These are phyloP conservation scores for Desmodesmus armatus DNA, from an alignment of 139 green algal genomes.

Conservation along the genomic window DNA sequence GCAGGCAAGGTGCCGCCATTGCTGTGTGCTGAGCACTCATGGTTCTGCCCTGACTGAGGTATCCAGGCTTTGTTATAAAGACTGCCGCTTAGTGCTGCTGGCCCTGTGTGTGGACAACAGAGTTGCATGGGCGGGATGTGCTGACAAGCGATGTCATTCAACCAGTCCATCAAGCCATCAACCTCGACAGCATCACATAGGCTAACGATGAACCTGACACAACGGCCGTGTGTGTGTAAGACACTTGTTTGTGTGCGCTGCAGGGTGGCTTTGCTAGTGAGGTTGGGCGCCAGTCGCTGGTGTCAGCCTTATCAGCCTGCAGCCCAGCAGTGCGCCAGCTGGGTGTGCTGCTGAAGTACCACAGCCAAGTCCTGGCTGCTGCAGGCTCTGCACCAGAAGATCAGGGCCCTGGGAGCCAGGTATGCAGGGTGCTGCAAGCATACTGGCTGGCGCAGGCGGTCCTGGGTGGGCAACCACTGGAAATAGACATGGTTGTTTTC, in stretches of 20 bases:
- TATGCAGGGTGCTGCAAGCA: too few relatives aligned
- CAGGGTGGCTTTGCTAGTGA: constrained; percentile 1
- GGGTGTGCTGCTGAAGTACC: background rate
- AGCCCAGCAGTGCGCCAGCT: constrained; percentile 9
- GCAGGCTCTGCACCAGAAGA: too few relatives aligned
- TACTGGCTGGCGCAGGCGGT: background rate
- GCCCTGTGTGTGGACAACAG: background rate
- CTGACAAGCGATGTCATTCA: background rate
- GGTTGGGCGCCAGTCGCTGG: constrained; percentile 7
- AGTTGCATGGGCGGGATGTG: background rate
- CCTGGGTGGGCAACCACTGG: background rate
- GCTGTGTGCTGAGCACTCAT: background rate
- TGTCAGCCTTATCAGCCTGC: background rate
- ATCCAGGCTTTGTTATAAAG: too few relatives aligned
- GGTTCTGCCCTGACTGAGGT: too few relatives aligned
- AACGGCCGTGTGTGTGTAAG: background rate
- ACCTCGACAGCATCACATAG: background rate
- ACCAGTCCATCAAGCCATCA: background rate
- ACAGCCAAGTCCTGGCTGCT: constrained; percentile 8
- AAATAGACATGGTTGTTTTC: background rate
- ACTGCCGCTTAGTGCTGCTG: background rate
- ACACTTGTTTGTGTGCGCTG: background rate
- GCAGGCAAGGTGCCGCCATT: background rate
- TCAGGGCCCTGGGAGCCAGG: too few relatives aligned
- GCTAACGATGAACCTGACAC: background rate